Evolutionary conservation across 1,284 basidiomycete species (phyloP), one percentile per base, ranked within the genome.

Genomic region (Hypsizygus ulmarius): DNA sequence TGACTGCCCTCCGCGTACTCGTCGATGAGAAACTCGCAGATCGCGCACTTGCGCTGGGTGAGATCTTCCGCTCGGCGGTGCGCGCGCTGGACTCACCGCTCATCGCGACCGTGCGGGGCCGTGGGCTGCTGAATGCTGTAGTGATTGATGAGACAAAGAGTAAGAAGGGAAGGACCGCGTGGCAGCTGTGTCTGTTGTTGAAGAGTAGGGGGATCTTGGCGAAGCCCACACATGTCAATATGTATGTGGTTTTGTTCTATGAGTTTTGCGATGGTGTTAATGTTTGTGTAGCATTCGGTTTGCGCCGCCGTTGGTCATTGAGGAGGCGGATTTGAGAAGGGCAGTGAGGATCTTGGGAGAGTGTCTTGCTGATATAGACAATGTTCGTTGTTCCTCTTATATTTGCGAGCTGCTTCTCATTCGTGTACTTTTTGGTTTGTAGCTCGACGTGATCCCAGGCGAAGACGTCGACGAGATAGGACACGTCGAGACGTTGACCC

Each of bases 211-310:
- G 95, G 6, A 76, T 97, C 48, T 73, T 97, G 54, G 94, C 94
- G 43, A 99, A 99, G 75, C 95, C 96, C 11, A 99, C 96, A 0
- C 96, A 98, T 63, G 82, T 85, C 39, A 96, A 97, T 69, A 93
- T 93, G 87, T 93, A 58, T 61, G 89, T 70, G n/a, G n/a, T 16
- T 15, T 44, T 28, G 27, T 39, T 32, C 30, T 30, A 32, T 29
- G 47, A 42, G n/a, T 25, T 19, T 47, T 16, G 45, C 29, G 18
- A 35, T 34, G 25, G 21, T 27, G 33, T 32, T 32, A 14, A 32
- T 51, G 34, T 25, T n/a, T 15, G 37, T 47, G 19, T 56, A 94
- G 91, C 44, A 93, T 99, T 58, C 90, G 96, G 28, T 94, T 99
- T 61, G 92, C 96, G 1, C 96, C 96, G 2, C 96, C 96, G 1